A percentile compares a stretch with the other conserved stretches of the same genome.
phyloP scores from a whole-genome alignment of 1,284 basidiomycete genomes.

The Fomitopsis pinicola region DNA sequence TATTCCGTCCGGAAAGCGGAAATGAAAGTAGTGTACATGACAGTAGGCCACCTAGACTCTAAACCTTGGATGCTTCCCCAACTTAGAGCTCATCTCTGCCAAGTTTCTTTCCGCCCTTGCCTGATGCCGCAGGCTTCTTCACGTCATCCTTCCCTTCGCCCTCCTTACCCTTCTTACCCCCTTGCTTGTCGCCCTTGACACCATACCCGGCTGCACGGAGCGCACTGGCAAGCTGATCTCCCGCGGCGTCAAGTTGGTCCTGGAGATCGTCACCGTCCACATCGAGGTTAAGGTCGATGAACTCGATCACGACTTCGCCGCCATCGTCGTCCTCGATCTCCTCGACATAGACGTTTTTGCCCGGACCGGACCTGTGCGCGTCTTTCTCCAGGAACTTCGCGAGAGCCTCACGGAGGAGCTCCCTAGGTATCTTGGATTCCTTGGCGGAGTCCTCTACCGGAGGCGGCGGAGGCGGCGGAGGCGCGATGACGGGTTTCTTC shows the following conservation, averaged over 20 bases:
- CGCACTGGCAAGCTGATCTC: constrained; percentile 33
- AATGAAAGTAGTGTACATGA: background rate
- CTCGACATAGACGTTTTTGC: constrained; percentile 35
- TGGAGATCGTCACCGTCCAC: constrained; percentile 19
- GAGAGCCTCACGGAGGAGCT: constrained; percentile 29
- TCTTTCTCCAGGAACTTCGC: constrained; percentile 34
- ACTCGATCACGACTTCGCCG: constrained; percentile 53
- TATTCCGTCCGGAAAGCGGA: background rate
- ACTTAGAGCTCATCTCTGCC: constrained; percentile 38
- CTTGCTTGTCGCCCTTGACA: constrained; percentile 26
- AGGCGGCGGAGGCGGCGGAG: constrained; percentile 29
- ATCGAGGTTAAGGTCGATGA: constrained; percentile 30
- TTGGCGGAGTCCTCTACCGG: constrained; percentile 5
- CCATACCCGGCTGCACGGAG: constrained; percentile 39
- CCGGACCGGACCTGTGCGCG: constrained; percentile 28
- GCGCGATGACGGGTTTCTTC: constrained; percentile 43
- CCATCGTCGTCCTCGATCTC: constrained; percentile 39
- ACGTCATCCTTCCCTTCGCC: constrained; percentile 20
- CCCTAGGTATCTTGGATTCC: constrained; percentile 8
- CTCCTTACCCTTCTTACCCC: background rate
- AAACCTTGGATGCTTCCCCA: background rate
- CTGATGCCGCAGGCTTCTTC: constrained; percentile 11
- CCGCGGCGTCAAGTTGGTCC: constrained; percentile 24
- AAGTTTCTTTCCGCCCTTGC: constrained; percentile 19
- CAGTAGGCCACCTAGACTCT: background rate